phyloP scores from a whole-genome alignment of 1,284 basidiomycete genomes.

The Sanguinoderma infundibulare region DNA sequence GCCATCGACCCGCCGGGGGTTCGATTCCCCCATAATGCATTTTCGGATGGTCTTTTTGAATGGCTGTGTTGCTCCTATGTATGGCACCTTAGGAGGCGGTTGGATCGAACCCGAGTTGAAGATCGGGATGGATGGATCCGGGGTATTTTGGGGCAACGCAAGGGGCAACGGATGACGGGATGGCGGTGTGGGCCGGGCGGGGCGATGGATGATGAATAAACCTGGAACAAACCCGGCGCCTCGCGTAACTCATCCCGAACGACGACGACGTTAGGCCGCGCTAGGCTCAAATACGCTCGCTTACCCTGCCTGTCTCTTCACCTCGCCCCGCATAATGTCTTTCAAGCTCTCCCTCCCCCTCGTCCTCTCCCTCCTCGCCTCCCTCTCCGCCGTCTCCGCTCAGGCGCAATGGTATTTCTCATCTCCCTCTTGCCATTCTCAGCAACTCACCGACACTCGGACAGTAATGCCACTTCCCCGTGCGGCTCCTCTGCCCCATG shows the following conservation, averaged over 20 bases:
- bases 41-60: neutral
- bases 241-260: slow-evolving; percentile 14
- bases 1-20: slow-evolving; percentile 71
- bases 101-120: no score
- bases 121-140: no score
- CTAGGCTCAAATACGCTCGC: slow-evolving; percentile 11
- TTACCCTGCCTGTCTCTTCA: slow-evolving; percentile 5
- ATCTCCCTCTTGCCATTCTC: neutral
- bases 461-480: slow-evolving; percentile 54
- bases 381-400: slow-evolving; percentile 22
- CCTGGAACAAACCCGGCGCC: neutral
- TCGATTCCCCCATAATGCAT: slow-evolving; percentile 80
- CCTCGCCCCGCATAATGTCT: slow-evolving; percentile 15
- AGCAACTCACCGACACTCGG: neutral
- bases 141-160: no score
- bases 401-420: slow-evolving; percentile 22
- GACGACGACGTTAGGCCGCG: slow-evolving; percentile 18
- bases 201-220: no score
- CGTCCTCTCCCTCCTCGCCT: slow-evolving; percentile 20
- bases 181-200: no score
- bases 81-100: neutral
- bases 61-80: neutral
- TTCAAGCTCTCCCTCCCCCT: slow-evolving; percentile 22
- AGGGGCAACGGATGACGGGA: no score
- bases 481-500: slow-evolving; percentile 69